Evolutionary conservation across 163 green algal species (phyloP).

Genomic region (Coccomyxa subellipsoidea): DNA sequence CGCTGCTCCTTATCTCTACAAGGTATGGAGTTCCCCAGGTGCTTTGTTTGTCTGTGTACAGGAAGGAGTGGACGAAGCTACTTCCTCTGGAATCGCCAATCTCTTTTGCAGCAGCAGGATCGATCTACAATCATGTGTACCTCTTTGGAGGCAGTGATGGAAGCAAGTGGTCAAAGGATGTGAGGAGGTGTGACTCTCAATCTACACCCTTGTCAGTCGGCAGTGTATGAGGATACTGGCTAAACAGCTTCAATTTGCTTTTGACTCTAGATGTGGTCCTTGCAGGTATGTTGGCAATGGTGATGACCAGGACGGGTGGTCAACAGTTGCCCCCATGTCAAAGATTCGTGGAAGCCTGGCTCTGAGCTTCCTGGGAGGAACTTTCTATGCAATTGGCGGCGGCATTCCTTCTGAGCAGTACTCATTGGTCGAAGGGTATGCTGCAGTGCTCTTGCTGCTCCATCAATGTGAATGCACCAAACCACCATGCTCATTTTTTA

Average conservation of each 20-base stretch:
- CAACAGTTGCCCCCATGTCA: conserved; percentile 19
- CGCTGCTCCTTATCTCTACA: background rate
- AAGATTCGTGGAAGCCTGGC: conserved; percentile 10
- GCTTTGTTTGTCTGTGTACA: background rate
- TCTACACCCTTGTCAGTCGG: no score
- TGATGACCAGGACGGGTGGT: conserved; percentile 15
- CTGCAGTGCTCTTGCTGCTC: background rate
- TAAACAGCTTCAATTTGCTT: background rate
- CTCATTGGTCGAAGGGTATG: conserved; percentile 12
- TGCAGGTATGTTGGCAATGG: conserved; percentile 1
- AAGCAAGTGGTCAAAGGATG: background rate
- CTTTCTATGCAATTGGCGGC: conserved; percentile 15
- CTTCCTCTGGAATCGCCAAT: background rate
- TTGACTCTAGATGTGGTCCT: background rate
- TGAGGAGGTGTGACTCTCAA: no score
- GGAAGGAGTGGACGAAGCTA: background rate
- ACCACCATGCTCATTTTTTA: background rate
- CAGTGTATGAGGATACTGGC: background rate
- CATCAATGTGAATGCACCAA: background rate
- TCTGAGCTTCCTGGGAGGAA: background rate
- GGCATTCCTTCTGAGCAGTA: conserved; percentile 18
- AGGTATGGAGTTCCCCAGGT: background rate
- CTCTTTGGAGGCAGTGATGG: conserved; percentile 1
- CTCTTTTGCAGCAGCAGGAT: background rate
- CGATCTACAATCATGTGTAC: background rate